These are phyloP conservation scores for Cicer chorassanicum DNA, from an alignment of 306 rosid genomes.

Conservation along the genomic window DNA sequence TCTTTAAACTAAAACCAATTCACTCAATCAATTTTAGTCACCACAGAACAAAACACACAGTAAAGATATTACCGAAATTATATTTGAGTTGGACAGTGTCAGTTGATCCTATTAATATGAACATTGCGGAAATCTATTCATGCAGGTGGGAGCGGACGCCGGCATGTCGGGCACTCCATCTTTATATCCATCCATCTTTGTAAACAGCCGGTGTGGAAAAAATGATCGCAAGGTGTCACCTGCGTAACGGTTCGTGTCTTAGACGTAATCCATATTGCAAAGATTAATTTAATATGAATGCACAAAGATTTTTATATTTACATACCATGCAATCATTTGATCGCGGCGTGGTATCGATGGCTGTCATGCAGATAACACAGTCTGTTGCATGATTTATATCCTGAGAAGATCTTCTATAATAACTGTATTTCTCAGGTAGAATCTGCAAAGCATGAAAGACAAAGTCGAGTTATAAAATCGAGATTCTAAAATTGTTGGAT, in stretches of 20 bases:
- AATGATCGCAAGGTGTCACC: constrained; percentile 99
- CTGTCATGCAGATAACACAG: constrained; percentile 97
- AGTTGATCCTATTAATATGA: constrained; percentile 64
- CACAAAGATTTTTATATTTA: constrained; percentile 24
- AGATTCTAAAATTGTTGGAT: constrained; percentile 4
- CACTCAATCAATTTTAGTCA: too few relatives aligned
- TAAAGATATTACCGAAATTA: constrained; percentile 53
- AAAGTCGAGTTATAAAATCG: background rate
- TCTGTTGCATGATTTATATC: constrained; percentile 66
- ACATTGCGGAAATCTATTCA: constrained; percentile 50
- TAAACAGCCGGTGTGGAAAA: constrained; percentile 93
- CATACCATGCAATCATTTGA: constrained; percentile 90
- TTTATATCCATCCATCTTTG: constrained; percentile 99
- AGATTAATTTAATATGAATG: constrained; percentile 18
- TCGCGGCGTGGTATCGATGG: constrained; percentile 67
- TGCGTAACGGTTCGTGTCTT: constrained; percentile 44
- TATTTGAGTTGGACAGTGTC: constrained; percentile 53
- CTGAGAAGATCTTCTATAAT: constrained; percentile 74
- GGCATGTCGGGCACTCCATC: constrained; percentile 99
- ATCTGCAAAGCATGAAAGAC: constrained; percentile 60
- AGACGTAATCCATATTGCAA: constrained; percentile 41
- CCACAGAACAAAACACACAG: too few relatives aligned
- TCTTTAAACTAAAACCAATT: too few relatives aligned
- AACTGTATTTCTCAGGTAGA: constrained; percentile 95
- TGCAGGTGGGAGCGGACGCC: constrained; percentile 92